Evolutionary conservation across 805 yeast species (phyloP).

Genomic region (Metschnikowia orientalis): DNA sequence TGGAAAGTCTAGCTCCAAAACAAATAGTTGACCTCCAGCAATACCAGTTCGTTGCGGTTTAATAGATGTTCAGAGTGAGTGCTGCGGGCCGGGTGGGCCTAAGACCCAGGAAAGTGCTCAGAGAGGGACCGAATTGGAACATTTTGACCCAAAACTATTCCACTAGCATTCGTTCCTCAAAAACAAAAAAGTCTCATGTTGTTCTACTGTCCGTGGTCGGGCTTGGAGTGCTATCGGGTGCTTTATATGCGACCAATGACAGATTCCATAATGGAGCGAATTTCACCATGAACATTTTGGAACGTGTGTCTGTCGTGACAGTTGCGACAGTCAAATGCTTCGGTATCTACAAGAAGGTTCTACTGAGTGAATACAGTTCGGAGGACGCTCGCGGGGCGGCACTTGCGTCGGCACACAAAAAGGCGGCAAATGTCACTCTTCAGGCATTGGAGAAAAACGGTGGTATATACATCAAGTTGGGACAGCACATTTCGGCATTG

Average conservation of each 20-base stretch:
- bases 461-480: constrained; percentile 89
- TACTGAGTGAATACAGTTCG: constrained; percentile 41
- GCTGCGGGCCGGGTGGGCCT: no score
- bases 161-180: no score
- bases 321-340: constrained; percentile 73
- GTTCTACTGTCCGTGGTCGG: constrained; percentile 2
- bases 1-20: no score
- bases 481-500: constrained; percentile 91
- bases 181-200: no score
- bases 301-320: constrained; percentile 59
- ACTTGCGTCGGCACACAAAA: constrained; percentile 60
- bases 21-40: no score
- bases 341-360: constrained; percentile 55
- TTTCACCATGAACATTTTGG: constrained; percentile 34
- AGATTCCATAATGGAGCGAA: constrained; percentile 27
- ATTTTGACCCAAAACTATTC: no score
- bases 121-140: no score
- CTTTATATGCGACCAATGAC: constrained; percentile 36
- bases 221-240: constrained; percentile 14
- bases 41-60: no score
- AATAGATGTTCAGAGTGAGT: no score
- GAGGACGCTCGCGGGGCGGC: constrained; percentile 46
- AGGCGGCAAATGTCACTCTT: constrained; percentile 76
- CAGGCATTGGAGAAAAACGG: constrained; percentile 80
- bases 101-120: no score